A percentile compares a stretch with the other conserved stretches of the same genome.
Evolutionary conservation across 345 rosid species (phyloP).

Genomic region (Clausena lansium): DNA sequence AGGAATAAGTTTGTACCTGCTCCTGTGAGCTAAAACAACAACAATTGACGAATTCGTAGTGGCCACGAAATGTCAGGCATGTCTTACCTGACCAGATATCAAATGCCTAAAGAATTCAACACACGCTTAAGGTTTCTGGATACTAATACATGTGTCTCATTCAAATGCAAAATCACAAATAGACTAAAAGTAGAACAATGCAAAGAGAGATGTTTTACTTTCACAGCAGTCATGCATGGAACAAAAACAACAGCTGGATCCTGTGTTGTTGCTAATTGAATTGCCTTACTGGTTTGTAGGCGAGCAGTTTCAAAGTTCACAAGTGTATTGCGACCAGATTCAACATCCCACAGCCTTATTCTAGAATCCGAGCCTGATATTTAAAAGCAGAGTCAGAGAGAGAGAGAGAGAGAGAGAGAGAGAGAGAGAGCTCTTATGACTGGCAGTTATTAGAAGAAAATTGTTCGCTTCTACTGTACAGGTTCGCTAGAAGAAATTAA

Average conservation of each 20-base stretch:
- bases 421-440: neutral
- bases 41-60: slow-evolving; percentile 75
- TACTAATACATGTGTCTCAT: neutral
- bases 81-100: slow-evolving; percentile 83
- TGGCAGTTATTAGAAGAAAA: neutral
- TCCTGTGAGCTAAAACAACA: slow-evolving; percentile 78
- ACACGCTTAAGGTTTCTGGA: slow-evolving; percentile 6
- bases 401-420: slow-evolving; percentile 5
- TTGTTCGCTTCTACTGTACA: neutral
- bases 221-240: slow-evolving; percentile 81
- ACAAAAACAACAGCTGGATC: slow-evolving; percentile 75
- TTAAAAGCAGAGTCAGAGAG: slow-evolving; percentile 17
- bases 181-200: neutral
- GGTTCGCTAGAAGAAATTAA: neutral
- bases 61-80: slow-evolving; percentile 61
- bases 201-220: slow-evolving; percentile 38
- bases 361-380: slow-evolving; percentile 90
- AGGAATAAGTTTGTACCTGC: slow-evolving; percentile 51
- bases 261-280: slow-evolving; percentile 62
- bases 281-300: slow-evolving; percentile 69
- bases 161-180: slow-evolving; percentile 2
- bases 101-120: slow-evolving; percentile 52
- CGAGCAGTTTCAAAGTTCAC: slow-evolving; percentile 88
- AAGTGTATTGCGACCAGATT: slow-evolving; percentile 90
- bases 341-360: slow-evolving; percentile 87